phyloP scores from a whole-genome alignment of 768 basidiomycete species.

The Lyophyllum shimeji region DNA sequence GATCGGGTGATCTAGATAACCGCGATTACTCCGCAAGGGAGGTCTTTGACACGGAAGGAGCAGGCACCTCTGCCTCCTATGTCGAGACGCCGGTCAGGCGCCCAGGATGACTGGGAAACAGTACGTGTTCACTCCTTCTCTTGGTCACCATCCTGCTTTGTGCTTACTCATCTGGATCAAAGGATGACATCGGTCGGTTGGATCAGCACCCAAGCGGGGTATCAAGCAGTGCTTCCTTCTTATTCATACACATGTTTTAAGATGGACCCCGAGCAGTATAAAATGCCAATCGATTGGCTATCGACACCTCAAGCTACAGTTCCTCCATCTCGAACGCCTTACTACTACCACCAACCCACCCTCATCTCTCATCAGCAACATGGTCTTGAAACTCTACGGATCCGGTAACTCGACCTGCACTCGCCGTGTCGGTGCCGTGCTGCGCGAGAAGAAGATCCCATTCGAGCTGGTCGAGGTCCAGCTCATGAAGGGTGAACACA shows the following conservation, averaged over 20 bases:
- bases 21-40: neutral
- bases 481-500: slow-evolving; percentile 45
- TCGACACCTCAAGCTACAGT: neutral
- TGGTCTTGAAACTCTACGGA: slow-evolving; percentile 46
- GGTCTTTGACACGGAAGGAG: neutral
- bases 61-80: neutral
- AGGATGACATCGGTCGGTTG: neutral
- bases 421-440: slow-evolving; percentile 47
- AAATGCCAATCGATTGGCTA: neutral
- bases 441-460: slow-evolving; percentile 56
- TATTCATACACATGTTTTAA: neutral
- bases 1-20: neutral
- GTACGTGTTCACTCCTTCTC: neutral
- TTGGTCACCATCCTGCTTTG: neutral
- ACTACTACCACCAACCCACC: neutral
- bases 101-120: slow-evolving; percentile 2
- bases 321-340: neutral
- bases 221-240: neutral
- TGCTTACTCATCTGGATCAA: neutral
- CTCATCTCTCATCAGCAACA: slow-evolving; percentile 16
- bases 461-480: slow-evolving; percentile 51
- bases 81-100: neutral
- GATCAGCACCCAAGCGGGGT: neutral
- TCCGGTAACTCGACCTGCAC: slow-evolving; percentile 43
- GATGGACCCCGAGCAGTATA: neutral